phyloP scores from a whole-genome alignment of 371 early-diverging fungal species.

The Vittaforma corneae region DNA sequence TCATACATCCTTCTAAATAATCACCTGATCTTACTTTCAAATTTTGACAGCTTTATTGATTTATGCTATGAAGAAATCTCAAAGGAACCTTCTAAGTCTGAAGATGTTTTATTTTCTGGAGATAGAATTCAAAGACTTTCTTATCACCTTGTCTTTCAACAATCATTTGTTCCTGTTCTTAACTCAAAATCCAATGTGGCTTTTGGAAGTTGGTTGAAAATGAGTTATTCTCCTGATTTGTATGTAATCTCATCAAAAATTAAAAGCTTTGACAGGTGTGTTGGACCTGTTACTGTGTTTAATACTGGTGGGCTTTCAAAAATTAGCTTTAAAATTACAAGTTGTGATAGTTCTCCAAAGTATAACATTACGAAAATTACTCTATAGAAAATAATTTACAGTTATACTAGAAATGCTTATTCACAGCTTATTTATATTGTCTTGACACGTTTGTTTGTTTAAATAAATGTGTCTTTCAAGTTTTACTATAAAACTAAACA shows the following conservation, averaged over 20 bases:
- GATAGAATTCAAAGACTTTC: slow-evolving; percentile 29
- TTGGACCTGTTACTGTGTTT: slow-evolving; percentile 30
- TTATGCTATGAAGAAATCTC: slow-evolving; percentile 28
- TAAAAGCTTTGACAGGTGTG: slow-evolving; percentile 24
- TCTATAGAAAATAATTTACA: too few species aligned
- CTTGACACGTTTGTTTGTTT: slow-evolving; percentile 11
- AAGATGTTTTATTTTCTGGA: slow-evolving; percentile 26
- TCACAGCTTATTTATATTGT: too few species aligned
- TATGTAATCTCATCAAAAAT: slow-evolving; percentile 39
- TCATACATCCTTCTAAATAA: slow-evolving; percentile 30
- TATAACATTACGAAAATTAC: background rate
- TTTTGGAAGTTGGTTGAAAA: slow-evolving; percentile 17
- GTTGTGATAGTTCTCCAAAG: background rate
- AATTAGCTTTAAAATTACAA: background rate
- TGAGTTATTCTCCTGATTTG: slow-evolving; percentile 39
- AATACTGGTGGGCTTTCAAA: slow-evolving; percentile 30
- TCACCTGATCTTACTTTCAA: slow-evolving; percentile 20
- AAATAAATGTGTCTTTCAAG: background rate
- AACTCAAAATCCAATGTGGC: slow-evolving; percentile 20
- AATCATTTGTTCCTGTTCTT: slow-evolving; percentile 41
- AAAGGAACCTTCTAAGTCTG: background rate
- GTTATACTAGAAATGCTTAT: too few species aligned
- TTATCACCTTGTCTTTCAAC: slow-evolving; percentile 44
- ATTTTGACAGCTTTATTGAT: slow-evolving; percentile 30
- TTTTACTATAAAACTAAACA: background rate